These are phyloP conservation scores for Austroboletus eburneus DNA, from an alignment of 768 basidiomycete genomes.

Conservation along the genomic window DNA sequence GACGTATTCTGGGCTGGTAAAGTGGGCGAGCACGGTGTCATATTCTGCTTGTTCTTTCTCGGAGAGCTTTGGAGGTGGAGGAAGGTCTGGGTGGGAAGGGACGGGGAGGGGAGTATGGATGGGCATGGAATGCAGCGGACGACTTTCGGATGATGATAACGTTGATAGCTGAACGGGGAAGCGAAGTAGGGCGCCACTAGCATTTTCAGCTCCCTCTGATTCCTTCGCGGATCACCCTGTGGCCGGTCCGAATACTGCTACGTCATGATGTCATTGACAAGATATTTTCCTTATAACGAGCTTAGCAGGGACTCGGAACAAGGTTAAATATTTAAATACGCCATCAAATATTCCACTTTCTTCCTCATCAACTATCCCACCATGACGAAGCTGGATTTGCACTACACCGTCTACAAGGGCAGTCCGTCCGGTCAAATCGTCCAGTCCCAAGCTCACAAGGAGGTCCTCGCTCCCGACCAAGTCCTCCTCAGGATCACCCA, in stretches of 20 bases:
- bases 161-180: no score
- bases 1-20: conserved; percentile 46
- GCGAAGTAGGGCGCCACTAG: background rate
- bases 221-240: no score
- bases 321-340: no score
- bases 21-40: conserved; percentile 55
- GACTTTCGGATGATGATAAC: no score
- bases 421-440: conserved; percentile 16
- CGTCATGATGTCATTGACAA: conserved; percentile 12
- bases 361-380: background rate
- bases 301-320: no score
- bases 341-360: background rate
- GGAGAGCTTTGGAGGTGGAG: conserved; percentile 37
- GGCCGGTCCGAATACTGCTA: no score
- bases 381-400: conserved; percentile 17
- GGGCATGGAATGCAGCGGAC: conserved; percentile 9
- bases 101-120: conserved; percentile 22
- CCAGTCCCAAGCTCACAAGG: conserved; percentile 11
- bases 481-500: conserved; percentile 33
- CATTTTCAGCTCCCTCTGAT: no score
- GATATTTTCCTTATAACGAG: no score
- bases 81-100: conserved; percentile 24
- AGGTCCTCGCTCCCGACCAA: conserved; percentile 22
- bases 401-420: conserved; percentile 32
- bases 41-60: conserved; percentile 47